Conservation (phyloP, 805 yeast species). For the Torulaspora gathmanii region DNA sequence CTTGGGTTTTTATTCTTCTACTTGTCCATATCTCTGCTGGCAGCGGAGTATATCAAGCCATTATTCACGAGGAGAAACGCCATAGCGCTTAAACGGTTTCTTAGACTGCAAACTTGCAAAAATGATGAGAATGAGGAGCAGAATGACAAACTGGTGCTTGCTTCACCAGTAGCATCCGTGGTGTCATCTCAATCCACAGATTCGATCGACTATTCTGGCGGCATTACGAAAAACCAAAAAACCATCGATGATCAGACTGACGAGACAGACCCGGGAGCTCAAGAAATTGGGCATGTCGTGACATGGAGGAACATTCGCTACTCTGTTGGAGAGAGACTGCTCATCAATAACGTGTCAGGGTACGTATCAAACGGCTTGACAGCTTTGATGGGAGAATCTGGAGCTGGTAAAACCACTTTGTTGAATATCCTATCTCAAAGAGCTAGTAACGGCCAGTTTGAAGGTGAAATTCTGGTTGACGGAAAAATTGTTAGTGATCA, state of each 20-base stretch:
- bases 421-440: conserved; percentile 51
- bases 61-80: conserved; percentile 17
- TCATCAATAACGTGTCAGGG: conserved; percentile 50
- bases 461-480: conserved; percentile 56
- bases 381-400: conserved; percentile 62
- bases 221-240: not conserved
- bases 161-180: not conserved
- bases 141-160: not conserved
- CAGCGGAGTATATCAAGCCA: conserved; percentile 34
- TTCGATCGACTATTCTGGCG: not conserved
- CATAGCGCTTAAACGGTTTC: not conserved
- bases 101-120: not conserved
- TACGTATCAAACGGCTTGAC: conserved; percentile 65
- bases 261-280: conserved; percentile 8
- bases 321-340: conserved; percentile 39
- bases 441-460: conserved; percentile 49
- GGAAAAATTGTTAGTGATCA: conserved; percentile 43
- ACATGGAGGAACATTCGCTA: conserved; percentile 62
- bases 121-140: not conserved
- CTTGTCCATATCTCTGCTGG: conserved; percentile 27
- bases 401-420: conserved; percentile 62
- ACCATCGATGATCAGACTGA: not conserved
- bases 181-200: not conserved
- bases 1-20: conserved; percentile 46
- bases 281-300: conserved; percentile 40